These are phyloP conservation scores for Cicer judaicum DNA, from an alignment of 306 rosid species.

Conservation along the genomic window DNA sequence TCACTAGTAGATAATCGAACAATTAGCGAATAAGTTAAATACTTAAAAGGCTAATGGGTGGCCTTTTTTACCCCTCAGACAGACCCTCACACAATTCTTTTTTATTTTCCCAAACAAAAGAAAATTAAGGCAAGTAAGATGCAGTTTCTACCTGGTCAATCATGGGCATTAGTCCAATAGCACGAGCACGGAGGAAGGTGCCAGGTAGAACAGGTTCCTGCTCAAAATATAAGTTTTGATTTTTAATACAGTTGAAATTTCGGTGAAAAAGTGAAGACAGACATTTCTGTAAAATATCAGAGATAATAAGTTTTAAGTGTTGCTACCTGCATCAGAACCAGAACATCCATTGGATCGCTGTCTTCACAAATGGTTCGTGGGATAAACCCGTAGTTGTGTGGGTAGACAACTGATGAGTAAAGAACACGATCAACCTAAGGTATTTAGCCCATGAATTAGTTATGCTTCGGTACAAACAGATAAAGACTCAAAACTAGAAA, in stretches of 20 bases:
- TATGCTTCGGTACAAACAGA: conserved; percentile 30
- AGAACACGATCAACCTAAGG: conserved; percentile 93
- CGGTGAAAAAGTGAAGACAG: conserved; percentile 13
- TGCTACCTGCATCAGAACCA: conserved; percentile 91
- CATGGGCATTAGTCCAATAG: conserved; percentile 98
- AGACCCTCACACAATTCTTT: conserved; percentile 1
- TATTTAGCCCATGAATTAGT: conserved; percentile 44
- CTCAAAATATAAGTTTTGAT: conserved; percentile 25
- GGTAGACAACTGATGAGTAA: conserved; percentile 97
- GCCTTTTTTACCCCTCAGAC: not conserved
- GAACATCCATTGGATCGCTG: conserved; percentile 97
- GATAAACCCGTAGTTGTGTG: conserved; percentile 97
- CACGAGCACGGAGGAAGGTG: conserved; percentile 97
- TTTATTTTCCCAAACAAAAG: conserved; percentile 8
- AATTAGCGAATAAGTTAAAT: not conserved
- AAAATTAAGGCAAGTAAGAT: conserved; percentile 9
- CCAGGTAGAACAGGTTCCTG: conserved; percentile 95
- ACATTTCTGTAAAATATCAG: conserved; percentile 8
- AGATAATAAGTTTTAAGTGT: conserved; percentile 36
- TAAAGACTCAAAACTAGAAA: conserved; percentile 14
- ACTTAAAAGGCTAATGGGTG: not conserved
- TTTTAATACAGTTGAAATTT: conserved; percentile 32
- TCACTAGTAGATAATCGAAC: not conserved
- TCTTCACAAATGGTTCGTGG: conserved; percentile 97
- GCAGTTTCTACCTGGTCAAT: conserved; percentile 78